Evolutionary conservation across 768 basidiomycete genomes (phyloP).

Genomic region (Mycena indigotica): DNA sequence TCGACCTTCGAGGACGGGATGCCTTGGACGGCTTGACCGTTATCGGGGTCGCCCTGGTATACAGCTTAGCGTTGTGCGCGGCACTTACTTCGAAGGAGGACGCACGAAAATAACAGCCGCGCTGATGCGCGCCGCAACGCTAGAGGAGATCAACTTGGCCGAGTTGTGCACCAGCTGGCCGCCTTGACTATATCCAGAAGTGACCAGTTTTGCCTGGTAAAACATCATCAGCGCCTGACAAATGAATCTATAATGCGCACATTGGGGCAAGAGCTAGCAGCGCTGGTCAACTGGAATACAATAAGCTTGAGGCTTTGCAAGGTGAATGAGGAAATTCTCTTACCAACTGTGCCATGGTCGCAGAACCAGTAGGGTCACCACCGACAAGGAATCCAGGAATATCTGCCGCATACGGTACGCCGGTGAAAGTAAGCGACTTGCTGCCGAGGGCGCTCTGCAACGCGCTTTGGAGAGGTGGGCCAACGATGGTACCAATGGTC

Average conservation of each 20-base stretch:
- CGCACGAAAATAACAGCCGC: conserved; percentile 35
- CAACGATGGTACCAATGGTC: conserved; percentile 39
- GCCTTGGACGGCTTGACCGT: conserved; percentile 33
- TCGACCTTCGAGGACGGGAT: conserved; percentile 28
- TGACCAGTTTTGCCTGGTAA: conserved; percentile 24
- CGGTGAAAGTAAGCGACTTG: conserved; percentile 36
- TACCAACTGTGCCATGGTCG: conserved; percentile 37
- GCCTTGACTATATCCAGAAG: conserved; percentile 29
- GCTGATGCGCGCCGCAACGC: conserved; percentile 29
- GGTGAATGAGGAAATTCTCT: conserved; percentile 14
- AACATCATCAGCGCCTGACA: not conserved
- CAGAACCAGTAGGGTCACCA: conserved; percentile 36
- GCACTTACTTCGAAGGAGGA: not conserved
- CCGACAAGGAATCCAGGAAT: conserved; percentile 41
- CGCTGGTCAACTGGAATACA: conserved; percentile 10
- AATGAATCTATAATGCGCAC: conserved; percentile 5
- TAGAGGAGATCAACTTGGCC: conserved; percentile 34
- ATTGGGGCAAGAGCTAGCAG: conserved; percentile 27
- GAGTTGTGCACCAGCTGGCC: conserved; percentile 41
- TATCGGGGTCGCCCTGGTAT: conserved; percentile 35
- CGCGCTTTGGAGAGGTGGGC: conserved; percentile 38
- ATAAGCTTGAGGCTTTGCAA: too few relatives aligned
- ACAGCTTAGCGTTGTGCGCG: not conserved
- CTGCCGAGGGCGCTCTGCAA: conserved; percentile 31
- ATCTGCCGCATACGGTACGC: conserved; percentile 39